These are phyloP conservation scores for Eucalyptus virginea DNA, from an alignment of 345 rosid species.

Conservation along the genomic window DNA sequence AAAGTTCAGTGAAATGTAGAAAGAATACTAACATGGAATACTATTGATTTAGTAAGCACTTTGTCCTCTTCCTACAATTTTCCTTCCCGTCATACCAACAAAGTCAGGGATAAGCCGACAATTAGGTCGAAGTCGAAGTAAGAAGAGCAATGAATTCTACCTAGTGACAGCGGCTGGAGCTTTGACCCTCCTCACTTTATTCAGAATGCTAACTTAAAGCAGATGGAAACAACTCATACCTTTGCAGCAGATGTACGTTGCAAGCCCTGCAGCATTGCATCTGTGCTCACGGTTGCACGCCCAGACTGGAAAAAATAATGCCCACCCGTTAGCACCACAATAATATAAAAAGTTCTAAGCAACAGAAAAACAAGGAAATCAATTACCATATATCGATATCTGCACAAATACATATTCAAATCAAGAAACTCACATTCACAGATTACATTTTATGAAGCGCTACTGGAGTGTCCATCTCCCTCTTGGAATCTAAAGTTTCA, in stretches of 20 bases:
- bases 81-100: neutral
- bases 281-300: slow-evolving; percentile 74
- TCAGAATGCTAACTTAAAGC: neutral
- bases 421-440: too few species aligned
- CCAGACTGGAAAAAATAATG: neutral
- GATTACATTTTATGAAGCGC: too few species aligned
- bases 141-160: neutral
- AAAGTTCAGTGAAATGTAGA: neutral
- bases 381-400: too few species aligned
- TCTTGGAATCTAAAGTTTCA: too few species aligned
- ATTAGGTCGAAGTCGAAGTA: too few species aligned
- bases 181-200: neutral
- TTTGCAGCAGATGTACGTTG: slow-evolving; percentile 50
- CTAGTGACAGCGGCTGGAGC: neutral
- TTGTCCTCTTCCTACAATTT: slow-evolving; percentile 7
- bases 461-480: too few species aligned
- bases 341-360: too few species aligned
- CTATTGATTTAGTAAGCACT: neutral
- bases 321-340: too few species aligned
- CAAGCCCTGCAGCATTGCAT: slow-evolving; percentile 80
- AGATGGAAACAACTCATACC: neutral
- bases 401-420: too few species aligned
- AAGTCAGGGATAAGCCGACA: neutral
- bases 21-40: neutral
- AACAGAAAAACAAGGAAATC: too few species aligned